Base-by-base conservation (phyloP, 208 protist species). In the Leishmania tarentolae region DNA sequence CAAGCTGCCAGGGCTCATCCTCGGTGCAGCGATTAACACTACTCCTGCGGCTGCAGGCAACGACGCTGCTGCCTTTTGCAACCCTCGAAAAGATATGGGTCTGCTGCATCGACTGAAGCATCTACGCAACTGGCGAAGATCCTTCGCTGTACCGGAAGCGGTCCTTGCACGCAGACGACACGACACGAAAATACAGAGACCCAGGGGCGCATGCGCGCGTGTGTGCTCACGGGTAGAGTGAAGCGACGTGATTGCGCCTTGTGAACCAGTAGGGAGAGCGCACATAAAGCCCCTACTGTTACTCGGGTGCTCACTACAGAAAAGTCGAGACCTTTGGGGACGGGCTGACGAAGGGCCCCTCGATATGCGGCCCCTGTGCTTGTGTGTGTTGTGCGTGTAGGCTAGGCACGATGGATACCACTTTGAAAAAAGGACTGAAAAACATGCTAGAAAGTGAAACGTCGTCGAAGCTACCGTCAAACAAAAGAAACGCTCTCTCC, bases 31-130 rank as follows among this genome's bases (percentile, higher is more conserved):
- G 82, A 5, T 69, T 85, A 5, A 52, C 76, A 2, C 68, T 77
- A 6, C 75, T 88, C 21, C 52, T 91, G 59, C 76, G 68, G n/a
- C n/a, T 88, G 37, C 83, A 88, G 31, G 69, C 68, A 1, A 42
- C 74, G 11, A 81, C 84, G 1, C 44, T 70, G 9, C 71, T 91
- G 56, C 83, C 84, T 8, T 65, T 88, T 13, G 31, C 35, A 52
- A 81, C 78, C 7, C 61, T 91, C 5, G 76, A 91, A 73, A 47
- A 57, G 24, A 77, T 88, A 3, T 81, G 84, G 63, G 52, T 5
- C 5, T 91, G 85, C 78, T 88, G 85, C 47, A 9, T 46, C 17
- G 24, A 47, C 35, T 77, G 74, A 77, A 13, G 17, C 69, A 9
- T 35, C 21, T 17, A 37, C 53, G 69, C 11, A 37, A 37, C 40